phyloP scores from a whole-genome alignment of 2,329 filamentous ascomycete genomes.

The Apiospora sp. region DNA sequence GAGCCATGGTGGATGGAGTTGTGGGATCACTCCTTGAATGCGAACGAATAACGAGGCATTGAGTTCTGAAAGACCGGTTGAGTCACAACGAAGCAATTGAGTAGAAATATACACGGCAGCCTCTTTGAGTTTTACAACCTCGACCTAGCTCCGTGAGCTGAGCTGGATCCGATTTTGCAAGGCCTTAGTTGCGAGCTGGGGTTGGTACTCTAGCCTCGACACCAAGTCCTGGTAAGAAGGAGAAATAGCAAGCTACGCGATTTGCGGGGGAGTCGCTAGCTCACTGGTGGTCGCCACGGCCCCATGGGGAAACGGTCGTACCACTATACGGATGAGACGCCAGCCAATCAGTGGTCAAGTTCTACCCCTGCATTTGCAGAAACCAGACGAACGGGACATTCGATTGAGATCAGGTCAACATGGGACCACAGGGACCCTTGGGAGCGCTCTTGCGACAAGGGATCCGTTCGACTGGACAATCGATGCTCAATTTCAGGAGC shows the following conservation, averaged over 20 bases:
- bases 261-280: conserved; percentile 26
- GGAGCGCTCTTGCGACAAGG: background rate
- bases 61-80: background rate
- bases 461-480: background rate
- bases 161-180: background rate
- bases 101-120: background rate
- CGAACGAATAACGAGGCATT: background rate
- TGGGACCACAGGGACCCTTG: background rate
- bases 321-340: background rate
- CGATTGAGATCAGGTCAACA: background rate
- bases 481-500: background rate
- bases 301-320: conserved; percentile 21
- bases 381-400: background rate
- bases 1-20: conserved; percentile 9
- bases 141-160: background rate
- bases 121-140: background rate
- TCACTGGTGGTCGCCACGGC: conserved; percentile 3
- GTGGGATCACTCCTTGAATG: background rate
- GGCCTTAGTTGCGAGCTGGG: background rate
- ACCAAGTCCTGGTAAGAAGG: conserved; percentile 16
- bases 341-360: background rate
- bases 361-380: background rate
- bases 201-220: background rate
- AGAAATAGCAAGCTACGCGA: conserved; percentile 25
- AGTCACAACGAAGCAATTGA: background rate